Base-by-base conservation (phyloP, 2,329 filamentous ascomycete species). In the Tolypocladium endophyticum region DNA sequence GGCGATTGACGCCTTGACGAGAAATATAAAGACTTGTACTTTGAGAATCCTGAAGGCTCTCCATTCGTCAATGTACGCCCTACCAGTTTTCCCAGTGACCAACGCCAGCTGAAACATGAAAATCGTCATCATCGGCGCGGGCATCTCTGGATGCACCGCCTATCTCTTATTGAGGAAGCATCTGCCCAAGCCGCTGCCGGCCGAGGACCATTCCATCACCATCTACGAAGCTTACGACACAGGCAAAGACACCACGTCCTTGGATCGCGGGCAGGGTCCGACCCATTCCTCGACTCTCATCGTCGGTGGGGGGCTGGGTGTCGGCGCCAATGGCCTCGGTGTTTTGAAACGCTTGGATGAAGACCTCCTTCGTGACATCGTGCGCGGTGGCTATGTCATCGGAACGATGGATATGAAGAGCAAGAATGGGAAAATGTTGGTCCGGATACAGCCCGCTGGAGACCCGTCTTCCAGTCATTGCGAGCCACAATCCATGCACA, bases 171-270 rank as follows among this genome's bases (percentile, higher is more conserved):
- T 69, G 3, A 61, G 58, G 36, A 68, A 68, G 30, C 65, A 66
- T 54, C 59, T 68, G 5, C 61, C 64, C 18, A 56, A 55, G 25
- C 38, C 23, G 28, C 25, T 36, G 1, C 33, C 57, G 4, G 57
- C n/a, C 9, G 30, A 60, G 14, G 56, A 55, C 14, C 63, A 63
- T 47, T 58, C 59, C 41, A 64, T 69, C 54, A 68, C 61, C 12
- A 67, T 69, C 28, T 68, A 67, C 28, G 67, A 69, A 30, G 65
- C 67, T 8, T 63, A 69, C 57, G 57, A 64, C 28, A 66, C 64
- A 20, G 57, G 56, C 8, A 55, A 61, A 53, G 61, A 66, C 6
- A 64, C 63, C 16, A 63, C 60, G 18, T 39, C 28, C 7, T 61
- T 63, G 7, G 56, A 61, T 3, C 64, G 65, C 14, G 63, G 64